Base-by-base conservation (phyloP, 2,329 filamentous ascomycete species). In the Fusarium dlaminii region DNA sequence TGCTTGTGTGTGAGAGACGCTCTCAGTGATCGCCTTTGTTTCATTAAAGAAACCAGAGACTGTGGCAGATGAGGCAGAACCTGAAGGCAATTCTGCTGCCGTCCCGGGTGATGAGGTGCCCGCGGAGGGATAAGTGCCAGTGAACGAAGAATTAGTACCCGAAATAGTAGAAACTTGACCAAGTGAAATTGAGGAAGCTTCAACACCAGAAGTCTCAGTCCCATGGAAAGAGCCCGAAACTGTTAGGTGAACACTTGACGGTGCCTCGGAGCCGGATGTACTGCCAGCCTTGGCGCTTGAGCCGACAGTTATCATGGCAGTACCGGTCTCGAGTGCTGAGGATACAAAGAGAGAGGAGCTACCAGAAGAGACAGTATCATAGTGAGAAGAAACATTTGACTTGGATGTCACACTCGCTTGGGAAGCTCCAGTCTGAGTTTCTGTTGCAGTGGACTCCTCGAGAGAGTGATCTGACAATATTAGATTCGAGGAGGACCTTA, bases 231-330 rank as follows among this genome's bases (percentile, higher is more conserved):
- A 65, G 12, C n/a, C 37, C 36, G 48, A 60, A 42, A 40, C 34
- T 24, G 68, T 66, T n/a, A 63, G 34, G 27, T n/a, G 34, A 39
- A 42, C 39, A 27, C 48, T 49, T 36, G 74, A 65, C 22, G 34
- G 48, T 43, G 45, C 48, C 39, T 68, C 40, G 20, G 65, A 65
- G 43, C 45, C 55, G 46, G 74, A 72, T 55, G 37, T 57, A 49
- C 68, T 71, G 54, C 72, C 68, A 64, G 72, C 74, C 48, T 59
- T 58, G 43, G 61, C 74, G 43, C 74, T 76, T 37, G 74, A 76
- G 40, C 65, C 74, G 42, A 52, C 69, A n/a, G 62, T 76, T 37
- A 65, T 59, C 45, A 37, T 62, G 24, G 39, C 43, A 8, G 56
- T 60, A 24, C 48, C 43, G 13, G 54, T 61, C 29, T 59, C 59